These are phyloP conservation scores for Geotrichum ghanense DNA, from an alignment of 805 yeast species.

Conservation along the genomic window DNA sequence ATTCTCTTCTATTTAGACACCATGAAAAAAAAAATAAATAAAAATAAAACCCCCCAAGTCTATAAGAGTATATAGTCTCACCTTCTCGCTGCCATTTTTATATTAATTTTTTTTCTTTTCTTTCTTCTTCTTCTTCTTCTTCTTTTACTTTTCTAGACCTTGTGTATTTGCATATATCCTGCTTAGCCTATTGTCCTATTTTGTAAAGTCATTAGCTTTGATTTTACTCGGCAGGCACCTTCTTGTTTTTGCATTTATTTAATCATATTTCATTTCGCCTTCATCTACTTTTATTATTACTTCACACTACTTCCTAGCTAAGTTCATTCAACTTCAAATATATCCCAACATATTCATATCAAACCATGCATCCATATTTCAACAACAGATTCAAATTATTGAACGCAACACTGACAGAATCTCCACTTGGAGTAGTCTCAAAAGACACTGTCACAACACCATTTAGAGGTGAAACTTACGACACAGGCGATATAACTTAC, in stretches of 20 bases:
- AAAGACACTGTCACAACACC: neutral
- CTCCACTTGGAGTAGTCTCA: neutral
- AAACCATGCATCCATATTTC: neutral
- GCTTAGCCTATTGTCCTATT: neutral
- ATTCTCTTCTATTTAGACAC: no score
- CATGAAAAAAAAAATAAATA: no score
- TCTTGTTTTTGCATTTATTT: no score
- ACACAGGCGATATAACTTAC: slow-evolving; percentile 30
- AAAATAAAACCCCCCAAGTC: no score
- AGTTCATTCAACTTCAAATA: neutral
- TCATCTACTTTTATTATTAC: neutral
- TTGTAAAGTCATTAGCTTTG: no score
- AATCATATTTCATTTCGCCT: neutral
- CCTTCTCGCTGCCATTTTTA: no score
- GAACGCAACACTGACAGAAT: neutral
- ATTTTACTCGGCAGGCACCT: no score
- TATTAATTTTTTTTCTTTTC: neutral
- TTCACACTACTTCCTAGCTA: neutral
- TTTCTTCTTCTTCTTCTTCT: neutral
- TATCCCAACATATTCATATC: neutral
- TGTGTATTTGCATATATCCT: neutral
- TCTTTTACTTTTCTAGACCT: neutral
- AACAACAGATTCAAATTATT: neutral
- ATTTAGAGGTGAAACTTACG: slow-evolving; percentile 15
- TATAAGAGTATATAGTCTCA: no score